Base-by-base conservation (phyloP, 2,329 filamentous ascomycete genomes). In the Elsinoe arachidis region DNA sequence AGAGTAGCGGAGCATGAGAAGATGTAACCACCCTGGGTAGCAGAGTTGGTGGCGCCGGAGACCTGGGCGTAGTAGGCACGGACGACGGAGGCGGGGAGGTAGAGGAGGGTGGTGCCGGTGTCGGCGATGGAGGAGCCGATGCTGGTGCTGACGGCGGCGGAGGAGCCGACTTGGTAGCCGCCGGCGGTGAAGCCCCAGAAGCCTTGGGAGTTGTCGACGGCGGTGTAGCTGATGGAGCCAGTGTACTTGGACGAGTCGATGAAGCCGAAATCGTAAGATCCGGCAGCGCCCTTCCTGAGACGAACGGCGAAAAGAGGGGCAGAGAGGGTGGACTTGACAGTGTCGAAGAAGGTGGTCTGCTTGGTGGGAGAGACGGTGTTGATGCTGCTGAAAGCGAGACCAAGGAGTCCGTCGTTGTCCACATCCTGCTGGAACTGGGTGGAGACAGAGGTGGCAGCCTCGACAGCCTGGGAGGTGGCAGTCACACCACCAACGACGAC, bases 21-120 rank as follows among this genome's bases (percentile, higher is more conserved):
- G 61, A 76, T 67, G 70, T 79, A 84, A 55, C 82, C 81, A 54
- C 81, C 84, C 44, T 75, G 70, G 1, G 64, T 62, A 14, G 60
- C 23, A 64, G 76, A 72, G 66, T 82, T 72, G 46, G 71, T 62
- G 0, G 85, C 75, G 2, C 80, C 78, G 6, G 65, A 56, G 52
- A 61, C 41, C 52, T 70, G 59, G 19, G 61, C 60, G 64, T 74
- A 74, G 67, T 74, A 74, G 21, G 71, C 67, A 19, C 44, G 56
- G 34, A 62, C 61, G 43, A 81, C 74, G 21, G 68, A 64, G 34
- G 75, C 69, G 63, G 80, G 78, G 58, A 81, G 78, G 35, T 85
- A 73, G 58, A 61, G 58, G 30, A 88, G 80, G 1, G 84, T 84
- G 58, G 85, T 88, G 56, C 85, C 86, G 2, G 85, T 88, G 72